These are phyloP conservation scores for Rostrohypoxylon terebratum DNA, from an alignment of 495 filamentous ascomycete species.

Conservation along the genomic window DNA sequence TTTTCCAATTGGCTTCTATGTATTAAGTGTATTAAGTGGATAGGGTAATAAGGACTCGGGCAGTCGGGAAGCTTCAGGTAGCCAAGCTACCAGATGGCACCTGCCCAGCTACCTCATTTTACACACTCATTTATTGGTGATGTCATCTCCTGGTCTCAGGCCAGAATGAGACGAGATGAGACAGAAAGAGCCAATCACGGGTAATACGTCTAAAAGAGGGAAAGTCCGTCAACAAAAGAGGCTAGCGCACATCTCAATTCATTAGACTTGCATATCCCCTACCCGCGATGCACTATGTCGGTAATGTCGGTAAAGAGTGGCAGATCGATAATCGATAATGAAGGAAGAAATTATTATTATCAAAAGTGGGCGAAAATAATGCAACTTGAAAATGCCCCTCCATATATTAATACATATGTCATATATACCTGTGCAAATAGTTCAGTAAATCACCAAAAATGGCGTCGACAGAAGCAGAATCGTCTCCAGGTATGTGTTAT, in stretches of 20 bases:
- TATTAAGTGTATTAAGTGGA: constrained; percentile 36
- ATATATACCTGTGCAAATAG: background rate
- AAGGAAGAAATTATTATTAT: constrained; percentile 34
- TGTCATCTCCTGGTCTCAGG: constrained; percentile 31
- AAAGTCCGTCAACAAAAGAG: background rate
- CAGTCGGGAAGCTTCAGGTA: constrained; percentile 1
- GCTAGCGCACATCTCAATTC: constrained; percentile 30
- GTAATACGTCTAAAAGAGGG: constrained; percentile 7
- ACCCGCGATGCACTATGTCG: constrained; percentile 18
- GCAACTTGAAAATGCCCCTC: constrained; percentile 41
- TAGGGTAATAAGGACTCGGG: background rate
- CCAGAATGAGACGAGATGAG: constrained; percentile 13
- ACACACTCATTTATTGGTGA: constrained; percentile 35
- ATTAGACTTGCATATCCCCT: background rate
- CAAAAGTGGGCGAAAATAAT: constrained; percentile 24
- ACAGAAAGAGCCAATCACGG: constrained; percentile 22
- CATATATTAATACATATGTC: constrained; percentile 23
- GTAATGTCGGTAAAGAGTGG: constrained; percentile 40
- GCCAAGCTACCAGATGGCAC: constrained; percentile 10
- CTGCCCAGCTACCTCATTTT: constrained; percentile 29
- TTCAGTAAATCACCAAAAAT: constrained; percentile 23
- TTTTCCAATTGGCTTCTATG: constrained; percentile 3
- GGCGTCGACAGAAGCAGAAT: constrained; percentile 38
- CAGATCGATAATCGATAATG: constrained; percentile 44
- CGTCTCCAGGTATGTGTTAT: constrained; percentile 43